Conservation (phyloP, 768 basidiomycete genomes). For the Russula lepida region DNA sequence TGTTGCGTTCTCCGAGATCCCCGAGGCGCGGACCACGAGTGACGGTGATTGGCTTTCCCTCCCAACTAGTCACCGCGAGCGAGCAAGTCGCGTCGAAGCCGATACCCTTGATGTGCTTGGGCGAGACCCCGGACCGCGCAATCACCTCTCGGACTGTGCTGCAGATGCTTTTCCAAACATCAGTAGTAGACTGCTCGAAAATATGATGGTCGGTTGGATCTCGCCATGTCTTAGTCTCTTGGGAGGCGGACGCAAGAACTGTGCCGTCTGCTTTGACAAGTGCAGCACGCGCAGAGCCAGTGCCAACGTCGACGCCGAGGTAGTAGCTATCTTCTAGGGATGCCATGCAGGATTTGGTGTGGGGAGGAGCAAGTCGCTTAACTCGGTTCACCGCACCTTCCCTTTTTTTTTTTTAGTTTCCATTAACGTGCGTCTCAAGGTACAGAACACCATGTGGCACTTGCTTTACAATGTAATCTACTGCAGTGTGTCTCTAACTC, state of each 20-base stretch:
- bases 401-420: too few relatives aligned
- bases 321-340: slow-evolving; percentile 37
- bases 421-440: too few relatives aligned
- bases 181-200: slow-evolving; percentile 89
- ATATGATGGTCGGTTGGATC: slow-evolving; percentile 80
- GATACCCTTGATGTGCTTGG: slow-evolving; percentile 67
- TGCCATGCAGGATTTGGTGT: slow-evolving; percentile 28
- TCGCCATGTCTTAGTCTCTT: slow-evolving; percentile 80
- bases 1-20: slow-evolving; percentile 63
- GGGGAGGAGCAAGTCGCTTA: background rate
- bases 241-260: slow-evolving; percentile 69
- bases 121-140: slow-evolving; percentile 42
- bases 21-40: slow-evolving; percentile 62
- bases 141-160: slow-evolving; percentile 57
- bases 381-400: too few relatives aligned
- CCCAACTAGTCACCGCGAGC: slow-evolving; percentile 70
- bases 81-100: slow-evolving; percentile 98
- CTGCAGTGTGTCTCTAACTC: too few relatives aligned
- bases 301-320: slow-evolving; percentile 81
- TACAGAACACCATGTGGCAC: too few relatives aligned
- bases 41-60: slow-evolving; percentile 68
- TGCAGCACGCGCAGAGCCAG: slow-evolving; percentile 85
- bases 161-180: slow-evolving; percentile 77
- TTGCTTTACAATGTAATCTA: too few relatives aligned
- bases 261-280: slow-evolving; percentile 63